Base-by-base conservation (phyloP, 257 asterid species). In the Solanum arcanum region DNA sequence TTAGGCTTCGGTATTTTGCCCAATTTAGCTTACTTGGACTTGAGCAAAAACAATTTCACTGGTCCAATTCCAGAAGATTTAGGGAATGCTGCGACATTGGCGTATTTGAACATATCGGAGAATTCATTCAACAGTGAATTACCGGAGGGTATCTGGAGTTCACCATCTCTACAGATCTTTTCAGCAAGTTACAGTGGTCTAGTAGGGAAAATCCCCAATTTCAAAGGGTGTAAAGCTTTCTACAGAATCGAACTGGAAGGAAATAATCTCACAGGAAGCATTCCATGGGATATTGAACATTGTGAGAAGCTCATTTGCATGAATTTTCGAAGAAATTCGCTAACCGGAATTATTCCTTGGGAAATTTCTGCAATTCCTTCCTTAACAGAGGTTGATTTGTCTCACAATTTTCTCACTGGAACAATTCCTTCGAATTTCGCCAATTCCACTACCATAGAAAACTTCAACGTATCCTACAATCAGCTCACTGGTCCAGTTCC, bases 401-500 rank as follows among this genome's bases (percentile, higher is more conserved):
- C 99, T 1, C 91, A 91, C 49, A 97, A 97, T 89, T 88, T 89
- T 35, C 94, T 97, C 15, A 93, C 96, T 0, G 99, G 98, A 35
- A 81, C 96, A 4, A 96, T 97, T 33, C 98, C 99, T 3, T 92
- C 96, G 1, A 93, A 90, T 90, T 95, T 97, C 91, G 94, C 89
- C 87, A 93, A 93, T 64, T 94, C 96, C 88, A 92, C 94, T 35
- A 95, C 98, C 2, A 87, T 97, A 47, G 98, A 96, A 88, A 93
- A 85, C 84, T 96, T 97, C 92, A 95, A 97, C 35, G 98, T 97
- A 1, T 97, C 99, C 0, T 95, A 93, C 86, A 97, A 97, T 89
- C 96, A 90, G 89, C 96, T 97, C 86, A 94, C 96, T 0, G 99
- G 99, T 5, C 98, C 99, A 3, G 91, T 97, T 4, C 98, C 99